These are phyloP conservation scores for Solanum boliviense DNA, from an alignment of 257 asterid species.

Conservation along the genomic window DNA sequence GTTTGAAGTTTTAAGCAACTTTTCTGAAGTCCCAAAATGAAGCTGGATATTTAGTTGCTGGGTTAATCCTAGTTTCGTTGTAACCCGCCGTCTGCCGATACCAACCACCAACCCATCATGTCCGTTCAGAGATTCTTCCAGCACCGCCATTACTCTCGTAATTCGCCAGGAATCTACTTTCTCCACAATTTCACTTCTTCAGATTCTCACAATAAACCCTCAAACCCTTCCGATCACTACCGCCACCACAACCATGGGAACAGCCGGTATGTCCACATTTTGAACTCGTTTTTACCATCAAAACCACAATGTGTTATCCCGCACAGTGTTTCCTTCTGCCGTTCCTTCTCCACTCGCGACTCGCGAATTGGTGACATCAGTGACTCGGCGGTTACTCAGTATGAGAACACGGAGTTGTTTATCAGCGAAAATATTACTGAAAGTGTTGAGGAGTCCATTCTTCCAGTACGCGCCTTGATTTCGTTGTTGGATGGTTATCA, in stretches of 20 bases:
- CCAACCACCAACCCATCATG: not conserved
- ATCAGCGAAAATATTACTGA: not conserved
- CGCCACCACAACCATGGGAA: not conserved
- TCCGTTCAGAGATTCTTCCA: not conserved
- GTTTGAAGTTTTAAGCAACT: not conserved
- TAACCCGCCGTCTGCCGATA: not conserved
- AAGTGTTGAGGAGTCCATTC: conserved; percentile 7
- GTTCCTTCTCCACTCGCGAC: conserved; percentile 14
- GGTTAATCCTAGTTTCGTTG: not conserved
- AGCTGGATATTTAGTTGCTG: not conserved
- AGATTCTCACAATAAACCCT: not conserved
- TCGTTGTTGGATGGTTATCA: conserved; percentile 27
- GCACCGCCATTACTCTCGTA: conserved; percentile 3
- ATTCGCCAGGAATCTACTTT: not conserved
- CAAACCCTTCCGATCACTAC: not conserved
- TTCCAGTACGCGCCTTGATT: conserved; percentile 24
- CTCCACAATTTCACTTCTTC: not conserved
- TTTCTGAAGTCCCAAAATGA: not conserved
- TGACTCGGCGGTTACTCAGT: not conserved
- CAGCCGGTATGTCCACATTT: not conserved
- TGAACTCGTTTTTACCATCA: not conserved
- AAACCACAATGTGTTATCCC: not conserved
- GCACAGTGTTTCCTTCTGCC: conserved; percentile 1
- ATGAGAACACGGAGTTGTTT: not conserved
- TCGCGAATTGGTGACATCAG: not conserved